Evolutionary conservation across 2,329 filamentous ascomycete species (phyloP).

Genomic region (Daldinia eschscholtzii): DNA sequence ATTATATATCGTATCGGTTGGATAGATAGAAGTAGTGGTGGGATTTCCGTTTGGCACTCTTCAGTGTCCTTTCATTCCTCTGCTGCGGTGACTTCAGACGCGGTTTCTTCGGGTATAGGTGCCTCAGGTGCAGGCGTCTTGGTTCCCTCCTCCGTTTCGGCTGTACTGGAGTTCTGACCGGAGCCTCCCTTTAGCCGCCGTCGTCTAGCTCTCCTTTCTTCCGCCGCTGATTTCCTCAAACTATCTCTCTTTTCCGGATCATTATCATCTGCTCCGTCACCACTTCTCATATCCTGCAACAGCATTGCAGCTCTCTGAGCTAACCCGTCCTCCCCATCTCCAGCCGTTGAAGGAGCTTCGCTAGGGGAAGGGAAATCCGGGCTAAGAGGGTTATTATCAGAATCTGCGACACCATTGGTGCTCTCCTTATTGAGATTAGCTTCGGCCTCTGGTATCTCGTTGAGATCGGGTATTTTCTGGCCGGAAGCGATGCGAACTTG

Average conservation of each 20-base stretch:
- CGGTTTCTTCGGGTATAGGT: slow-evolving; percentile 44
- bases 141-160: slow-evolving; percentile 44
- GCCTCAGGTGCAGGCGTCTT: slow-evolving; percentile 41
- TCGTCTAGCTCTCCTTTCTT: slow-evolving; percentile 53
- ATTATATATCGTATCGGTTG: slow-evolving; percentile 44
- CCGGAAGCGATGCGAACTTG: slow-evolving; percentile 91
- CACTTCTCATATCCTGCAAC: slow-evolving; percentile 82
- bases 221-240: slow-evolving; percentile 67
- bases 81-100: slow-evolving; percentile 37
- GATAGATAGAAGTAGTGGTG: slow-evolving; percentile 21
- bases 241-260: slow-evolving; percentile 68
- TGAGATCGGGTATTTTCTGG: slow-evolving; percentile 83
- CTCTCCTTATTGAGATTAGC: slow-evolving; percentile 53
- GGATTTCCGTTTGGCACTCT: slow-evolving; percentile 8
- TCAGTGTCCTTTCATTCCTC: slow-evolving; percentile 32
- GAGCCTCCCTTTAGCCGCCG: slow-evolving; percentile 52
- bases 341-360: slow-evolving; percentile 49
- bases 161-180: slow-evolving; percentile 38
- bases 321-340: slow-evolving; percentile 77
- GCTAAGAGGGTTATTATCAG: slow-evolving; percentile 66
- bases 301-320: slow-evolving; percentile 86
- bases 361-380: slow-evolving; percentile 62
- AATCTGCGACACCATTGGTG: slow-evolving; percentile 57
- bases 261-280: slow-evolving; percentile 69
- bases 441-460: slow-evolving; percentile 71